phyloP scores from a whole-genome alignment of 2,329 filamentous ascomycete species.

The Colletotrichum horii region DNA sequence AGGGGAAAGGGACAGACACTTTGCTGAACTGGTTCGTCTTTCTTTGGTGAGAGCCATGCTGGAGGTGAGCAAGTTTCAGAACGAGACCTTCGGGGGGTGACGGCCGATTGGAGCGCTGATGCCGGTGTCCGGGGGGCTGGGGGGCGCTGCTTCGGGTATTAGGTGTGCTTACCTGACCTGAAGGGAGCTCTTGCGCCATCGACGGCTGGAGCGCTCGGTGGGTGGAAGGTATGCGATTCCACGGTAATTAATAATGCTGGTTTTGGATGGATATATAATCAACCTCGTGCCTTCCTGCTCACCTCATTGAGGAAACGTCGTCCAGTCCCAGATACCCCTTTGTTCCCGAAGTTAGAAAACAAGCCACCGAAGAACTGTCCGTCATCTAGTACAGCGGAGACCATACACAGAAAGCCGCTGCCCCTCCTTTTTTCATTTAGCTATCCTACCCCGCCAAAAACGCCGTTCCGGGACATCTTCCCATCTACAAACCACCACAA shows the following conservation, averaged over 20 bases:
- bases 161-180: background rate
- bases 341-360: background rate
- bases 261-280: conserved; percentile 10
- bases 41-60: background rate
- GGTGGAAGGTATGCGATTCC: background rate
- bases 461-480: conserved; percentile 7
- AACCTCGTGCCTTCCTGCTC: background rate
- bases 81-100: conserved; percentile 4
- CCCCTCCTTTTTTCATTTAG: conserved; percentile 12
- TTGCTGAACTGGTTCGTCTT: background rate
- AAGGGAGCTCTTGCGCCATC: conserved; percentile 20
- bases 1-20: background rate
- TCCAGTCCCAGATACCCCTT: background rate
- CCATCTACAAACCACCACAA: background rate
- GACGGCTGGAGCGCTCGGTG: background rate
- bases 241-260: conserved; percentile 17
- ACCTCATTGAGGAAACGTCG: background rate
- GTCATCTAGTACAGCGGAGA: background rate
- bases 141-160: background rate
- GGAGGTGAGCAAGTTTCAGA: conserved; percentile 25
- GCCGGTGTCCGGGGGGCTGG: background rate
- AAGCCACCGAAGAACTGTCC: background rate
- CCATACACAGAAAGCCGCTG: background rate
- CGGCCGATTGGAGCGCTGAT: background rate
- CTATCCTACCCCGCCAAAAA: conserved; percentile 18